Base-by-base conservation (phyloP, 768 basidiomycete species). In the Termitomyces sp. region DNA sequence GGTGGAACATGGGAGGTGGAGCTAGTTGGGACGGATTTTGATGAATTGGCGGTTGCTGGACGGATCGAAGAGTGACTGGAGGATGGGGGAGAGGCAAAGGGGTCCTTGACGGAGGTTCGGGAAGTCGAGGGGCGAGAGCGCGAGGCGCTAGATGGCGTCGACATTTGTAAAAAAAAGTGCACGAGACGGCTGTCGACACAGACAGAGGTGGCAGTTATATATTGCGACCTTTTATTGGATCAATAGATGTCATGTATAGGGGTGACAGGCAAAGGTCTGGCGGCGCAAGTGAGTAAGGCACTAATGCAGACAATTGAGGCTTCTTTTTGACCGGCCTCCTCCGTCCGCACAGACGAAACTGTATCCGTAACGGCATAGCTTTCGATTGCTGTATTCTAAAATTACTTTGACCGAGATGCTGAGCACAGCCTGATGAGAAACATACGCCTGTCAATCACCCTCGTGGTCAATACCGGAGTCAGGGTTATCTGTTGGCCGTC, bases 31-130 rank as follows among this genome's bases (percentile, higher is more conserved):
- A 57, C 56, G 50, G 59, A 68, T 49, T 59, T 54, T 56, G 42
- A 64, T 61, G 48, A 68, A 45, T 11, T 66, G 59, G 47, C 70
- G 48, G 63, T 63, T 49, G 56, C 67, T 52, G 64, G 65, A 32
- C 67, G 71, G 54, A 75, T 59, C 20, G 76, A 76, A 0, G 76
- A 69, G 1, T 74, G 70, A 8, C 77, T 69, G 53, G 74, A 75
- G 56, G 73, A 74, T 38, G 64, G 50, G 7, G 78, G 75, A 2
- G 77, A 70, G n/a, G 72, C 70, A 59, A 78, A 78, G 31, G 78
- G 77, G 64, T 78, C 74, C 2, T 54, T 54, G 57, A 14, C 58
- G 3, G 53, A 15, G 42, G 52, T n/a, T 32, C 47, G n/a, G 20
- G 57, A 60, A 14, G 65, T 65, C 17, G 73, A 62, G 15, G 68